These are phyloP conservation scores for Pleurotus platypus DNA, from an alignment of 768 basidiomycete genomes.

Conservation along the genomic window DNA sequence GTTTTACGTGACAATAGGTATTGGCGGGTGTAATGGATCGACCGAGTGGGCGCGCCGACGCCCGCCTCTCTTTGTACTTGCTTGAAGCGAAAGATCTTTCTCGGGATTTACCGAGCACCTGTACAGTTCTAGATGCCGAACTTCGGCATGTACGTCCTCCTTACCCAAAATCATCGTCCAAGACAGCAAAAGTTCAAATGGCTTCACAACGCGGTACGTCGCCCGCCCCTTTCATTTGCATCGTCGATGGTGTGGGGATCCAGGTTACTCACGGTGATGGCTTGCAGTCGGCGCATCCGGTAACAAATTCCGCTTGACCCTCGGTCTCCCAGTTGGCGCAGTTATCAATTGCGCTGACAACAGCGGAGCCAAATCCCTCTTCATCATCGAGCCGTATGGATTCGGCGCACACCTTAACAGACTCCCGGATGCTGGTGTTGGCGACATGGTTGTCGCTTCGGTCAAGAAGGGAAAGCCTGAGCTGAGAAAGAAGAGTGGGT, in stretches of 20 bases:
- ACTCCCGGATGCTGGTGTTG: constrained; percentile 92
- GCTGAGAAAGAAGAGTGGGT: constrained; percentile 97
- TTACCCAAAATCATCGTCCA: neutral
- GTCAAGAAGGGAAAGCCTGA: constrained; percentile 99
- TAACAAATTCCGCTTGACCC: constrained; percentile 94
- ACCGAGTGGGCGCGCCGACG: too few relatives aligned
- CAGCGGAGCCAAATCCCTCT: constrained; percentile 96
- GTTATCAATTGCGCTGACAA: constrained; percentile 99
- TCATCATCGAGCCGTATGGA: constrained; percentile 91
- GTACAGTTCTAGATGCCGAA: constrained; percentile 7
- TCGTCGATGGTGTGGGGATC: neutral
- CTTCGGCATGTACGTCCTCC: constrained; percentile 3
- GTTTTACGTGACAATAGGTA: too few relatives aligned
- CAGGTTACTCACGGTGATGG: constrained; percentile 32
- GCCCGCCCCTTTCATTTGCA: neutral
- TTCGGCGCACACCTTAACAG: constrained; percentile 97
- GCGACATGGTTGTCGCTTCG: constrained; percentile 93
- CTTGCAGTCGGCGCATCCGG: constrained; percentile 55
- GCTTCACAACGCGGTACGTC: constrained; percentile 3
- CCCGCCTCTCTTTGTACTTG: too few relatives aligned
- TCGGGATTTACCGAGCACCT: neutral
- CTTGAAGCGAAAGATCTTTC: neutral
- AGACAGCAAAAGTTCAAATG: constrained; percentile 4
- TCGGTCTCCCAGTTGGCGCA: constrained; percentile 91
- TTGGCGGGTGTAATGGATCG: too few relatives aligned